Percentiles rank a stretch among this genome's conserved stretches.
phyloP scores from a whole-genome alignment of 441 rosid genomes.

The Erysimum cheiri region DNA sequence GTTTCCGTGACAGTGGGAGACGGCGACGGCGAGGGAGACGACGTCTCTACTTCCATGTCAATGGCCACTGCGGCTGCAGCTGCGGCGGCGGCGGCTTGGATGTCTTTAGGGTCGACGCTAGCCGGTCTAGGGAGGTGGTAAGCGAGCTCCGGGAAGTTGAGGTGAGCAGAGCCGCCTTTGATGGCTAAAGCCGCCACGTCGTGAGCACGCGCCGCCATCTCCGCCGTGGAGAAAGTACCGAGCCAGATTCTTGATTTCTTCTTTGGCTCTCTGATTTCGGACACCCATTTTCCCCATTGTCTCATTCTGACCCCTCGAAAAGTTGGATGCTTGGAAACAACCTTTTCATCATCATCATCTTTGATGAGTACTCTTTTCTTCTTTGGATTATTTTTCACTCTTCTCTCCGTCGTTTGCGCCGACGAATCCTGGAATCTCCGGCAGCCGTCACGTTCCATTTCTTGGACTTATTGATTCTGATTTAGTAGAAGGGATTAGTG shows the following conservation, averaged over 20 bases:
- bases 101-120: conserved; percentile 61
- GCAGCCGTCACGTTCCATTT: conserved; percentile 31
- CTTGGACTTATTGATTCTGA: neutral
- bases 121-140: conserved; percentile 63
- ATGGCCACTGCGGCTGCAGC: conserved; percentile 44
- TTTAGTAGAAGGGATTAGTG: neutral
- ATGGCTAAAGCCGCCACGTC: conserved; percentile 74
- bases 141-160: conserved; percentile 67
- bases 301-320: conserved; percentile 70
- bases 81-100: conserved; percentile 64
- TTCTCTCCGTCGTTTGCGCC: conserved; percentile 22
- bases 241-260: conserved; percentile 79
- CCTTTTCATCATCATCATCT: conserved; percentile 30
- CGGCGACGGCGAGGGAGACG: conserved; percentile 35
- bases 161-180: conserved; percentile 63
- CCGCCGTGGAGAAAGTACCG: conserved; percentile 66
- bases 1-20: conserved; percentile 39
- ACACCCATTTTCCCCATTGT: conserved; percentile 83
- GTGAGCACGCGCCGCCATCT: conserved; percentile 83
- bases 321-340: conserved; percentile 45
- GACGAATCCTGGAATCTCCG: conserved; percentile 21
- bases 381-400: conserved; percentile 8
- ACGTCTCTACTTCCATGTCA: conserved; percentile 37
- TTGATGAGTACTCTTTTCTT: conserved; percentile 38
- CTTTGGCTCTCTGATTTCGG: conserved; percentile 68